Base-by-base conservation (phyloP, 1,139 yeast genomes). In the Candida freyschussii region DNA sequence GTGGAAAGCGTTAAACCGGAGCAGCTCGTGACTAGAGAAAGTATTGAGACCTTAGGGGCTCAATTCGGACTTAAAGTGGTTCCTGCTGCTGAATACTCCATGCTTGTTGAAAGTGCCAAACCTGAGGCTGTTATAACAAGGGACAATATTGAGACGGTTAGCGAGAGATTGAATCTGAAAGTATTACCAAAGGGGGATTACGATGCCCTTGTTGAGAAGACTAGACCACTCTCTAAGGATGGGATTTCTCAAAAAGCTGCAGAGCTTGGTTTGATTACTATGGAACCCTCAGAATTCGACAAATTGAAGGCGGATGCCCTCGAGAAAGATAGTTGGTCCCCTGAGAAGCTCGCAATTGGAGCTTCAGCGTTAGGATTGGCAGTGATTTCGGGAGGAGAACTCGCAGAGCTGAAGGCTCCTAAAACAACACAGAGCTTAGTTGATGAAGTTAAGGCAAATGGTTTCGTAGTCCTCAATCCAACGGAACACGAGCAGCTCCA, bases 361-460 rank as follows among this genome's bases (percentile, higher is more conserved):
- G 68, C 67, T 2, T 50, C 53, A 7, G 50, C 51, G n/a, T 41
- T 60, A 10, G 69, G 67, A 4, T 50, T 65, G 37, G 30, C 59
- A 5, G 54, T 63, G 1, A 18, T 59, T 0, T 30, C 52, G 9
- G 37, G 40, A 12, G 42, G 37, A 4, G 55, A 52, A 19, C 16
- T 32, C 3, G 7, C 26, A 13, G 23, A 20, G 5, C 13, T 27
- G 3, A 24, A 24, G 29, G 17, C 21, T n/a, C 27, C 34, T 27
- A 34, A 30, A 21, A 14, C 21, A 1, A n/a, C n/a, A n/a, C n/a
- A n/a, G n/a, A n/a, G n/a, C n/a, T n/a, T n/a, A n/a, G n/a, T n/a
- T n/a, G n/a, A n/a, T n/a, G n/a, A n/a, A n/a, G n/a, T n/a, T n/a
- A n/a, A n/a, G n/a, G n/a, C n/a, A n/a, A n/a, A n/a, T n/a, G n/a